Evolutionary conservation across 148 eudicot genomes (phyloP), one percentile per base, ranked within the genome.

Genomic region (Talinum fruticosum): DNA sequence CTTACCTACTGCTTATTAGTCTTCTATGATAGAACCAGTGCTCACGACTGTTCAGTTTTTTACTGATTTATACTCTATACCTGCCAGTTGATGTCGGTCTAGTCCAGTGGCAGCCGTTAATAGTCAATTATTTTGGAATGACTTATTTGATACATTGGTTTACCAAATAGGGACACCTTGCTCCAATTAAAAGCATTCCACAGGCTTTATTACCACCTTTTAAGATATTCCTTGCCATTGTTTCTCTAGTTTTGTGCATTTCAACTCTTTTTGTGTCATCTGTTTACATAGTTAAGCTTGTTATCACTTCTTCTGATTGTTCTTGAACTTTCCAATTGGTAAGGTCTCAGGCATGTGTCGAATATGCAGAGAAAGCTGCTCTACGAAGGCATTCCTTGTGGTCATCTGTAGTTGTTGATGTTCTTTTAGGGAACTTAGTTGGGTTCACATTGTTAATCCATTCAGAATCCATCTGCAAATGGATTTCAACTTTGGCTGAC

Each of bases 291-390:
- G 30, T 24, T 6, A 33, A 18, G 29, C 2, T 68, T 33, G 36
- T 10, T 69, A 30, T 34, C 19, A 47, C 74, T 69, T 57, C 32
- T 38, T 73, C 19, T 84, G 33, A 73, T 68, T 41, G 37, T 66
- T 69, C 13, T 69, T 78, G 45, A 36, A 57, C 72, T 79, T 77
- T 64, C 16, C 45, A 57, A 76, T 78, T 16, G 85, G 76, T 70
- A 72, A 96, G 99, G 90, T 87, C 91, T 85, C 83, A 75, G 80
- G 88, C 93, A 71, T 90, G 92, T 78, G 97, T 96, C 24, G 95
- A 93, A 75, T 89, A 85, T 82, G 93, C 93, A 47, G 99, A 96
- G 80, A 93, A 91, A 83, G 92, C 93, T 85, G 88, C 91, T 74
- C 67, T 89, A 68, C 82, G 74, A 79, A 93, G 84, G 72, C 95